Evolutionary conservation across 139 green algal species (phyloP), one percentile per base, ranked within the genome.

Genomic region (Chlorokybus atmophyticus): DNA sequence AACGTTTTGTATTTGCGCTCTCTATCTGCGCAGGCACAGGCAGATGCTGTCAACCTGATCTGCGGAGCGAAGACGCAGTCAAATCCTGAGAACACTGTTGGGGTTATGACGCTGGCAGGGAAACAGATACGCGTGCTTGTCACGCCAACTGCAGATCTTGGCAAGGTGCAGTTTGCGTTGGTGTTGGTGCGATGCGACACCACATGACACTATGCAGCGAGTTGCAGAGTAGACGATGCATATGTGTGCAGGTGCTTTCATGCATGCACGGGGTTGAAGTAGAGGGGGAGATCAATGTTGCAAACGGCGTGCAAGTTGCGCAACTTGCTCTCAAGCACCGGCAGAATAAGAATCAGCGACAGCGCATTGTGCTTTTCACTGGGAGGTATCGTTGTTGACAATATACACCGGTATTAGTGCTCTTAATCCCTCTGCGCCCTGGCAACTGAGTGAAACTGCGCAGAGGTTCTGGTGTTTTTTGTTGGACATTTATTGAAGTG

Each of bases 311-410:
- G 5, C 88, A 95, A 67, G 90, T 98, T 23, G 91, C 91, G 3
- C 90, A 97, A 72, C 83, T 99, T 29, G 92, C 91, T 2, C 75
- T 99, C 14, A 98, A 98, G 68, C 91, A 98, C 64, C 59, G 92
- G 4, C 87, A 96, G 66, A 99, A 99, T 82, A 99, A 99, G 68
- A 94, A 97, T 66, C 92, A 99, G 72, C 69, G 90, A 29, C 90
- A 97, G 75, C 64, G 92, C 3, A 89, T 98, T 27, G 90, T 99
- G 25, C 75, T 97, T 28, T 99, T 99, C 64, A 68, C 85, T 0
- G 90, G 88, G 24, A 66, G 59, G 59, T 66, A 47, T 19, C 19
- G 39, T 19, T 47, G 39, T 47, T 47, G 39, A 47, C 39, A n/a
- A 19, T 47, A 19, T 47, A n/a, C 19, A 19, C 39, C 19, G 19